Evolutionary conservation across 2,329 filamentous ascomycete genomes (phyloP).

Genomic region (Arthrocladium fulminans): DNA sequence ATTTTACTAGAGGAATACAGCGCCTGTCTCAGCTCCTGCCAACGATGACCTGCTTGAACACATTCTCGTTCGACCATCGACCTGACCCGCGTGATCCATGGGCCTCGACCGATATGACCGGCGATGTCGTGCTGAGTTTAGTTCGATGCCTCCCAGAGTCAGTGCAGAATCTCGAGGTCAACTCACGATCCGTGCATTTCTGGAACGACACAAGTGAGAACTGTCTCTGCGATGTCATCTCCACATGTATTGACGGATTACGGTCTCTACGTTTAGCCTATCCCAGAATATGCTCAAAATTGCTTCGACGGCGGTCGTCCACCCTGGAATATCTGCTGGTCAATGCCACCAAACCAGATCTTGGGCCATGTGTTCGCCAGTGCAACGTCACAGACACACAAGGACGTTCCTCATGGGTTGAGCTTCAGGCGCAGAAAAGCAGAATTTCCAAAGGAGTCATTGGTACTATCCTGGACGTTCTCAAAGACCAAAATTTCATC

Average conservation of each 20-base stretch:
- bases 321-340: constrained; percentile 1
- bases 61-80: constrained; percentile 6
- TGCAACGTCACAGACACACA: background rate
- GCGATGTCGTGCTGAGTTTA: background rate
- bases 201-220: no score
- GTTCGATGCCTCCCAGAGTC: background rate
- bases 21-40: background rate
- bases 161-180: background rate
- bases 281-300: background rate
- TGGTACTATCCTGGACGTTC: background rate
- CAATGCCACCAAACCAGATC: background rate
- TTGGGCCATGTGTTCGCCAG: background rate
- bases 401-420: background rate
- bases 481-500: background rate
- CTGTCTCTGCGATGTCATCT: constrained; percentile 1
- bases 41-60: background rate
- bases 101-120: background rate
- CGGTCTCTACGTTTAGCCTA: background rate
- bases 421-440: background rate
- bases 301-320: background rate
- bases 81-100: background rate
- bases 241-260: constrained; percentile 1
- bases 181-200: constrained; percentile 1
- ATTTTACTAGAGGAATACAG: background rate
- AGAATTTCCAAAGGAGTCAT: background rate